Base-by-base conservation (phyloP, 192 early-diverging fungal genomes). In the Phycomyces nitens region DNA sequence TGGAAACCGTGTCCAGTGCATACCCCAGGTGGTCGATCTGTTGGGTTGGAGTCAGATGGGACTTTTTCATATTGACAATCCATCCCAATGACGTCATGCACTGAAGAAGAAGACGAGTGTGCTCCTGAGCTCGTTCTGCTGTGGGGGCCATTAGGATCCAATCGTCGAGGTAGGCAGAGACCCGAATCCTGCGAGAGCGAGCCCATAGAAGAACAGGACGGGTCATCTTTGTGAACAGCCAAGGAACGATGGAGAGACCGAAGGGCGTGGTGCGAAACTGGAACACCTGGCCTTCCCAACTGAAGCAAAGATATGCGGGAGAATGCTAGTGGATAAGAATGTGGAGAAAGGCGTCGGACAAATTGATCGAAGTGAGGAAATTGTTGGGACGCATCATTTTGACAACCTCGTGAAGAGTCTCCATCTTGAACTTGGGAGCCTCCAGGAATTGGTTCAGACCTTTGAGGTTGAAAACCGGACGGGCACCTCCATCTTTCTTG, bases 271-370 rank as follows among this genome's bases (percentile, higher is more conserved):
- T 62, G 3, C 54, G 12, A 49, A 70, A 70, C 54, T 70, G 68
- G 50, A 63, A 70, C 0, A 53, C n/a, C 14, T 64, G 15, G 3
- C 61, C 60, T 42, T 43, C 5, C 77, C 77, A 75, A 7, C 23
- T 41, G 24, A 75, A 72, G 14, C 65, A 70, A 14, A 74, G 66
- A 21, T 62, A 78, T 26, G 56, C 56, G n/a, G 66, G 66, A 20
- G 49, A 54, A 15, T 27, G 0, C 3, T 62, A 21, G 29, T 63
- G 34, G 2, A 78, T 39, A 6, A 69, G 62, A 1, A 78, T 62
- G 21, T 78, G 77, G 0, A 78, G 64, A 59, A 78, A 71, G 1
- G 72, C 69, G 44, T 78, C 72, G 22, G 66, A 54, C 0, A 79
- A 53, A 60, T 79, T 73, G 27, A 75, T 64, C 7, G 56, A 65